Evolutionary conservation across 225 moss, liverwort and hornwort species (phyloP), one percentile per base, ranked within the genome.

Genomic region (Marchantia polymorpha): DNA sequence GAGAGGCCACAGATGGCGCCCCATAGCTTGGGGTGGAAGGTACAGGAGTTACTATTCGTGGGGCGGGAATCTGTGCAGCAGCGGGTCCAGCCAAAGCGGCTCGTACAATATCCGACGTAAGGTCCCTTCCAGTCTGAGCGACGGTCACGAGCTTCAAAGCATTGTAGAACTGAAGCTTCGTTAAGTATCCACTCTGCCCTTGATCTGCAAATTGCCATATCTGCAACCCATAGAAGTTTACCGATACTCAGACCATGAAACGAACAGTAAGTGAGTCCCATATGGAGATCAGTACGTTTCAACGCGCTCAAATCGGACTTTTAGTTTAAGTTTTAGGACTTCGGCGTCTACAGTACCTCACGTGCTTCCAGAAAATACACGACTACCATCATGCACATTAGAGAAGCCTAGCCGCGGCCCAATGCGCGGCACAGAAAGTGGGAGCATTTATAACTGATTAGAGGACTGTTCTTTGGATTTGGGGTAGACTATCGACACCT

Each of bases 111-210:
- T 99, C 99, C 48, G 92, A 91, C 56, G 93, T 93, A 23, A 99
- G 95, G 6, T 99, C 99, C 82, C 90, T 92, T 48, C 99, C 99
- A 20, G 89, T 85, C 88, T 99, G 99, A 58, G 91, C 95, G 27
- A 99, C 95, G 59, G 99, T 99, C 81, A 99, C 99, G 27, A 99
- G 92, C 84, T 95, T 99, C 83, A 99, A 89, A 13, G 99, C 99
- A 81, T 99, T 95, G 82, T 88, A 92, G 50, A 99, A 99, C 81
- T 95, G 91, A 46, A 84, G 89, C 58, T 91, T 92, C 48, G 95
- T 84, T 69, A 99, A 92, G 79, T 84, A 95, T 50, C 99, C 95
- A 65, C 86, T 83, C 31, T 89, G 90, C 60, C 87, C 92, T 87
- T 90, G 86, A 91, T 95, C 95, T 60, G 93, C 92, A 81, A 92